Conservation (phyloP, 176 grass and related monocot species). For the Neostapfia colusana region DNA sequence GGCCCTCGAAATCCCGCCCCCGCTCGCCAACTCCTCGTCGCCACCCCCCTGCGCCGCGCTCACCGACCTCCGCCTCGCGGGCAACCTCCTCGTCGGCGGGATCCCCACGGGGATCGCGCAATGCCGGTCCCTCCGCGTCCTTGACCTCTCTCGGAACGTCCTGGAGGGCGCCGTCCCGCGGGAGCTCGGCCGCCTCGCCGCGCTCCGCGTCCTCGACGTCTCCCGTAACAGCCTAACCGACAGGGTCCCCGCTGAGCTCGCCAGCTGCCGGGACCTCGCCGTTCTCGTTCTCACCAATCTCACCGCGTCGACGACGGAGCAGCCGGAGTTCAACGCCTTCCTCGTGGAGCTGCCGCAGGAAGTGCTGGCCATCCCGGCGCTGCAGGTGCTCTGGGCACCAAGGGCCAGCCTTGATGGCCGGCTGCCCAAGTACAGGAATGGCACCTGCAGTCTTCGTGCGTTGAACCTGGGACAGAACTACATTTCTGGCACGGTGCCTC, state of each 20-base stretch:
- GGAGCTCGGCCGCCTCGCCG: conserved; percentile 37
- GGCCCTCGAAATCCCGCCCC: neutral
- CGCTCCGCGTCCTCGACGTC: conserved; percentile 57
- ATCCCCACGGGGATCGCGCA: conserved; percentile 49
- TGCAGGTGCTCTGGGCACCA: conserved; percentile 73
- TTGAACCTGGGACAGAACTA: conserved; percentile 69
- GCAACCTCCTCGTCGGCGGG: conserved; percentile 43
- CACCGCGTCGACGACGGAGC: conserved; percentile 14
- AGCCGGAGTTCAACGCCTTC: conserved; percentile 70
- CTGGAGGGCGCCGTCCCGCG: conserved; percentile 54
- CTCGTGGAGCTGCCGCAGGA: conserved; percentile 42
- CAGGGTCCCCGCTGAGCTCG: conserved; percentile 53
- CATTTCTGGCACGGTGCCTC: conserved; percentile 41
- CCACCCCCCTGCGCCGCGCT: conserved; percentile 29
- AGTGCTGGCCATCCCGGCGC: conserved; percentile 41
- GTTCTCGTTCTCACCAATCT: conserved; percentile 63
- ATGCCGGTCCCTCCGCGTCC: conserved; percentile 43
- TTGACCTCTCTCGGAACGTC: conserved; percentile 60
- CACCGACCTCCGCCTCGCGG: conserved; percentile 44
- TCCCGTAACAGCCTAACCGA: conserved; percentile 74
- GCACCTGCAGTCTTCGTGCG: conserved; percentile 50
- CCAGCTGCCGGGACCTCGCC: conserved; percentile 49
- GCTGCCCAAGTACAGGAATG: conserved; percentile 41
- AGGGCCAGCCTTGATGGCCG: conserved; percentile 49
- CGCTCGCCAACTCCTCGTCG: neutral